Evolutionary conservation across 495 filamentous ascomycete genomes (phyloP), one percentile per base, ranked within the genome.

Genomic region (Melanomma pulvis-pyrius): DNA sequence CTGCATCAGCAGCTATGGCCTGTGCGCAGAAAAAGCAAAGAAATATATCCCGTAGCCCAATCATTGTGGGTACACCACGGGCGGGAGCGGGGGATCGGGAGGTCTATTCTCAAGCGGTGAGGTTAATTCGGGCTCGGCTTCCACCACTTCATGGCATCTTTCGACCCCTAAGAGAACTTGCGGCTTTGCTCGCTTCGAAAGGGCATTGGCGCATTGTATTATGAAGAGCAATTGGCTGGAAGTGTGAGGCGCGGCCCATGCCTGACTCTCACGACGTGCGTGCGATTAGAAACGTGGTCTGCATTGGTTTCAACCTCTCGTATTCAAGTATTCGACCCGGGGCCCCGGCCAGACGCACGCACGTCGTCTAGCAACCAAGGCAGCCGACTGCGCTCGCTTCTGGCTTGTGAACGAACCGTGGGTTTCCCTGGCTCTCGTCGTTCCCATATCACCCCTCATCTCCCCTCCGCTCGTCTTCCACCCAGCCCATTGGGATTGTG

Each of bases 371-470:
- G 12, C 30, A 44, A 44, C 39, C 39, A 11, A 11, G 39, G 13
- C 9, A 11, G 39, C n/a, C 39, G 17, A 17, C 39, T 6, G 9
- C 8, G 39, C 39, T 44, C 39, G 39, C 39, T 12, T 44, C 3
- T n/a, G 39, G 9, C 5, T 34, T 34, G 5, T 44, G 3, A n/a
- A 44, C 39, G 39, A 44, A 44, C 39, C 8, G 39, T 44, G 39
- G 39, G 39, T 9, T 51, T 51, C 11, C 21, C 22, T 9, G 48
- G 24, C 21, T 19, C 11, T 6, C 13, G 6, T 59, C 21, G 25
- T n/a, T 29, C 48, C 24, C 51, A 34, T 57, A 30, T 64, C 61
- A 15, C 41, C 39, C 22, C 29, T 50, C 26, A 25, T 54, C 9
- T 12, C 19, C 32, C 51, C 36, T 36, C 30, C 51, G 30, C 22